Evolutionary conservation across 345 rosid species (phyloP), one percentile per base, ranked within the genome.

Genomic region (Microcos paniculata): DNA sequence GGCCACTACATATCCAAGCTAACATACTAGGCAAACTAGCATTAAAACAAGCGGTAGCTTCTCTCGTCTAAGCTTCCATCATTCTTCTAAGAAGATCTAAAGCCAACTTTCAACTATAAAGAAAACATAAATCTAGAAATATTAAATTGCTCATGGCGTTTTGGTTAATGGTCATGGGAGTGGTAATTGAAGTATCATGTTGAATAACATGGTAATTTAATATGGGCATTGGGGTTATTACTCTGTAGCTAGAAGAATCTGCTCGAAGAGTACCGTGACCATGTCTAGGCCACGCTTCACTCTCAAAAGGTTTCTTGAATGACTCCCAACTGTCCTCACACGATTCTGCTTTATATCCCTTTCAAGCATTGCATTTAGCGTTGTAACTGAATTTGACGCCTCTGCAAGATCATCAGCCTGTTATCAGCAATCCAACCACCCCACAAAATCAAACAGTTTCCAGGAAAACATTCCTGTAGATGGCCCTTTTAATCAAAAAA

Each of bases 261-360:
- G 89, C 79, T 89, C 92, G 45, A 92, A 92, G 19, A 94, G 90
- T 61, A 92, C 92, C 83, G 77, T 88, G 70, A 92, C 96, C 98
- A 94, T 89, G 79, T 92, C 98, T 90, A 45, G 92, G 84, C 63
- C 97, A n/a, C n/a, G n/a, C n/a, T n/a, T n/a, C n/a, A n/a, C n/a
- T n/a, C n/a, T n/a, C n/a, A n/a, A n/a, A n/a, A 89, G 82, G 92
- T 94, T 74, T 97, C 83, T 0, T 94, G n/a, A 66, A 80, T 90
- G 98, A 80, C 98, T 94, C 67, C 98, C 96, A 16, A 88, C 85
- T 83, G 81, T 89, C 80, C 69, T 87, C 11, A 94, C 92, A 80
- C 79, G 58, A 65, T 89, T 83, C 6, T 73, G 83, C 4, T 80
- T 76, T 21, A 90, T 51, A 80, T 94, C 98, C n/a, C 49, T 83